phyloP scores from a whole-genome alignment of 192 early-diverging fungal genomes.

The Oehlia diaphana region DNA sequence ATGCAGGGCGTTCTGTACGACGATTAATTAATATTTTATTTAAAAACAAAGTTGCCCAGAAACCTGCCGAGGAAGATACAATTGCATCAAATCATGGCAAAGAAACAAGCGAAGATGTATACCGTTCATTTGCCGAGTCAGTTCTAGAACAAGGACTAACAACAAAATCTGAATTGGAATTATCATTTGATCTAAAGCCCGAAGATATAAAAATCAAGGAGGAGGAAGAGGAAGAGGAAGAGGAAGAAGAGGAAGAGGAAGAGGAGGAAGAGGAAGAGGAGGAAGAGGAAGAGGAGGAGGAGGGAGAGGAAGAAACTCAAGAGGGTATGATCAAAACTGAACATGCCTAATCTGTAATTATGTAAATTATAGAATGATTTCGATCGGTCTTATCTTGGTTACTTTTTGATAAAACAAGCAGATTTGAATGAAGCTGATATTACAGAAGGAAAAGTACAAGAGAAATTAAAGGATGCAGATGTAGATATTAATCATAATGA shows the following conservation, averaged over 20 bases:
- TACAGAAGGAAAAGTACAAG: neutral
- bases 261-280: neutral
- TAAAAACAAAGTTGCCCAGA: conserved; percentile 11
- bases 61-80: neutral
- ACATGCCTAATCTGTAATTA: neutral
- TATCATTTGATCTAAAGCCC: conserved; percentile 27
- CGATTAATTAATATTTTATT: neutral
- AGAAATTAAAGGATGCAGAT: neutral
- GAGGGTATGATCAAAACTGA: conserved; percentile 13
- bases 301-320: conserved; percentile 7
- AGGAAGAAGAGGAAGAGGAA: neutral
- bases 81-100: neutral
- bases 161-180: conserved; percentile 6
- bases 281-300: neutral
- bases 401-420: neutral
- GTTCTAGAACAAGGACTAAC: conserved; percentile 20
- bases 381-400: neutral
- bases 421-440: neutral
- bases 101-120: conserved; percentile 21
- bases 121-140: conserved; percentile 19
- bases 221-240: conserved; percentile 3
- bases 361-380: neutral
- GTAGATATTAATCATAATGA: neutral
- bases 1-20: too few relatives aligned
- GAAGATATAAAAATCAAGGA: conserved; percentile 22